A percentile compares a stretch with the other conserved stretches of the same genome.
phyloP scores from a whole-genome alignment of 2,329 filamentous ascomycete species.

The Helotiales sp. region DNA sequence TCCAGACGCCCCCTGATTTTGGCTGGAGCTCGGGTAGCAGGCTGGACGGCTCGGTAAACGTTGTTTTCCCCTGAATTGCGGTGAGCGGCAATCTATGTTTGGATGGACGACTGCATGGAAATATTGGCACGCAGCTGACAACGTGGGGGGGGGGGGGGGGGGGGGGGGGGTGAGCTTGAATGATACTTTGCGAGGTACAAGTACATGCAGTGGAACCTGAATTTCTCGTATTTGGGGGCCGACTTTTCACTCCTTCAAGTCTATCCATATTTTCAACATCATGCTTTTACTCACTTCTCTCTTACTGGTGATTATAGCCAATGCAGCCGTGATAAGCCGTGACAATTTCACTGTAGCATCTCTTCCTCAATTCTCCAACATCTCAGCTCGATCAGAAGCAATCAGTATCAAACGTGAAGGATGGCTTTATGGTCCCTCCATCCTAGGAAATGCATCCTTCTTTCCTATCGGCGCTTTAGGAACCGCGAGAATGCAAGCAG shows the following conservation, averaged over 20 bases:
- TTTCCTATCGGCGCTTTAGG: constrained; percentile 13
- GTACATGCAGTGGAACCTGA: neutral
- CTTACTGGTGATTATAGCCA: neutral
- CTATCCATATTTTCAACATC: neutral
- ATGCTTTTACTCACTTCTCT: neutral
- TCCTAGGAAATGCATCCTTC: constrained; percentile 19
- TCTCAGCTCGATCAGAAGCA: constrained; percentile 15
- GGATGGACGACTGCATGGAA: neutral
- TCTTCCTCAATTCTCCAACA: constrained; percentile 17
- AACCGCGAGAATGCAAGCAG: constrained; percentile 2
- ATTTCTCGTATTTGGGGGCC: neutral
- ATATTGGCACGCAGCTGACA: neutral
- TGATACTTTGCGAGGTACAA: neutral
- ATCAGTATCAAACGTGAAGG: constrained; percentile 17
- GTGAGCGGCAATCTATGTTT: neutral
- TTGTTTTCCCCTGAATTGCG: neutral
- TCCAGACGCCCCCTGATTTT: constrained; percentile 1
- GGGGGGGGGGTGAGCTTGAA: too few relatives aligned
- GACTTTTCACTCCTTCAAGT: constrained; percentile 8
- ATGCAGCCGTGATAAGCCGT: neutral
- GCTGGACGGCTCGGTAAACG: constrained; percentile 5
- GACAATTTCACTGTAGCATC: neutral
- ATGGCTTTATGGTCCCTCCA: constrained; percentile 21
- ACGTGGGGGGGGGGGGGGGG: constrained; percentile 2
- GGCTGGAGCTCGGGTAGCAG: neutral